Percentiles rank a stretch among this genome's conserved stretches.
Conservation (phyloP, 768 basidiomycete species). For the Tubosaeta sp. region DNA sequence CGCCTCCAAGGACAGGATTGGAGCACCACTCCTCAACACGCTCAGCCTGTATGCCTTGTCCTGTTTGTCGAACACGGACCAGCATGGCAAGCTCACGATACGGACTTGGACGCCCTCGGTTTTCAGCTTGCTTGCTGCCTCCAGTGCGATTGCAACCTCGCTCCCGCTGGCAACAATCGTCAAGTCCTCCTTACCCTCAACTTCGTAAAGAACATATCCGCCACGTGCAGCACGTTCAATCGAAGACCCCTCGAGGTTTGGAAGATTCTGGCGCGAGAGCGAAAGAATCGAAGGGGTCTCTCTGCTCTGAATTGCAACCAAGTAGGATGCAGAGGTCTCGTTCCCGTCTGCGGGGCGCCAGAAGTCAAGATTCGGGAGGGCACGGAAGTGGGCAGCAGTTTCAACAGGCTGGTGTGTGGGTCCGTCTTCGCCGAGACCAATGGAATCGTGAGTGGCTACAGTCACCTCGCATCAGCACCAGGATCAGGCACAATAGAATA, state of each 20-base stretch:
- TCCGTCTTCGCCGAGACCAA: constrained; percentile 90
- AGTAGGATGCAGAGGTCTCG: constrained; percentile 93
- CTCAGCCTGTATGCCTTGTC: constrained; percentile 72
- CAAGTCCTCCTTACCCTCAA: constrained; percentile 65
- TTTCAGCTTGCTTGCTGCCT: constrained; percentile 78
- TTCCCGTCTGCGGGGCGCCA: constrained; percentile 95
- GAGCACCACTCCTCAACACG: constrained; percentile 85
- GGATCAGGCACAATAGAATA: not conserved
- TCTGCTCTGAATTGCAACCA: constrained; percentile 68
- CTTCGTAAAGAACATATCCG: constrained; percentile 87
- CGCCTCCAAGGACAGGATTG: constrained; percentile 87
- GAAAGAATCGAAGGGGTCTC: constrained; percentile 81
- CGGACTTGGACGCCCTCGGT: constrained; percentile 76
- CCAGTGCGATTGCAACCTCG: constrained; percentile 84
- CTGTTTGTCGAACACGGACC: constrained; percentile 85
- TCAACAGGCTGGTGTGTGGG: constrained; percentile 96
- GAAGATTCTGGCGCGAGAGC: constrained; percentile 86
- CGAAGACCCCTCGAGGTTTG: constrained; percentile 83
- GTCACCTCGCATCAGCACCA: not conserved
- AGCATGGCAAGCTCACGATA: constrained; percentile 85
- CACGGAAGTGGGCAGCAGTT: constrained; percentile 81
- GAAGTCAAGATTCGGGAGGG: constrained; percentile 88
- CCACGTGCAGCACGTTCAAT: constrained; percentile 81
- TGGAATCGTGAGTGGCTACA: constrained; percentile 89
- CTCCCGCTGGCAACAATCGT: constrained; percentile 88